Percentiles rank a stretch among this genome's conserved stretches.
These are phyloP conservation scores for Fraxinus pennsylvanica DNA, from an alignment of 257 asterid species.

Conservation along the genomic window DNA sequence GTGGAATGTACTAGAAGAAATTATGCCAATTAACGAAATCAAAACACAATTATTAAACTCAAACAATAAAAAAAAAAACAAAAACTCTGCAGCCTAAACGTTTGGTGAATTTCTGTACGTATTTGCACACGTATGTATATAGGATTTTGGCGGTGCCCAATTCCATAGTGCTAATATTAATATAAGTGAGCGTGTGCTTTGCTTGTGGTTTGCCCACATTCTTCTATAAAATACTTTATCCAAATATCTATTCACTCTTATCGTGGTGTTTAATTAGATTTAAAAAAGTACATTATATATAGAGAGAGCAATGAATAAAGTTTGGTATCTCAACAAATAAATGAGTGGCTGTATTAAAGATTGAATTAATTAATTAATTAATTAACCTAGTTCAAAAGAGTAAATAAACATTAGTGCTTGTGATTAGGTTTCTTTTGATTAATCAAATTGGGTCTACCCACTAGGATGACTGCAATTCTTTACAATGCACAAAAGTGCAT, in stretches of 20 bases:
- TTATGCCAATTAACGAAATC: too few relatives aligned
- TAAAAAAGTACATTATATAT: not conserved
- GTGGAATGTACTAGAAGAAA: too few relatives aligned
- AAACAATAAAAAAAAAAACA: too few relatives aligned
- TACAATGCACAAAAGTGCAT: conserved; percentile 3
- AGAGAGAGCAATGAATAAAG: not conserved
- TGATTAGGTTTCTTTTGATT: not conserved
- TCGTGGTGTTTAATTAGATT: conserved; percentile 22
- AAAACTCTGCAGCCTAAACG: not conserved
- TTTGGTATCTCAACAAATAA: conserved; percentile 21
- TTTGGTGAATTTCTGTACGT: not conserved
- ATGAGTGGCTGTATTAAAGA: not conserved
- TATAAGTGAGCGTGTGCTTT: conserved; percentile 25
- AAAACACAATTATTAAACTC: too few relatives aligned
- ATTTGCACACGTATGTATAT: not conserved
- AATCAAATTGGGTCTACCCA: conserved; percentile 10
- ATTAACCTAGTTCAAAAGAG: not conserved
- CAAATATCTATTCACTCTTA: conserved; percentile 19
- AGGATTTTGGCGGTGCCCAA: not conserved
- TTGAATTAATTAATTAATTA: not conserved
- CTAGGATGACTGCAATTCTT: not conserved
- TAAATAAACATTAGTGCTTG: conserved; percentile 18
- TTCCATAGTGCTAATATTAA: conserved; percentile 19
- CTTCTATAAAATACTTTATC: conserved; percentile 15
- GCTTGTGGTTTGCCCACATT: conserved; percentile 28